Evolutionary conservation across 345 rosid genomes (phyloP).

Genomic region (Lenwebbia sp.): DNA sequence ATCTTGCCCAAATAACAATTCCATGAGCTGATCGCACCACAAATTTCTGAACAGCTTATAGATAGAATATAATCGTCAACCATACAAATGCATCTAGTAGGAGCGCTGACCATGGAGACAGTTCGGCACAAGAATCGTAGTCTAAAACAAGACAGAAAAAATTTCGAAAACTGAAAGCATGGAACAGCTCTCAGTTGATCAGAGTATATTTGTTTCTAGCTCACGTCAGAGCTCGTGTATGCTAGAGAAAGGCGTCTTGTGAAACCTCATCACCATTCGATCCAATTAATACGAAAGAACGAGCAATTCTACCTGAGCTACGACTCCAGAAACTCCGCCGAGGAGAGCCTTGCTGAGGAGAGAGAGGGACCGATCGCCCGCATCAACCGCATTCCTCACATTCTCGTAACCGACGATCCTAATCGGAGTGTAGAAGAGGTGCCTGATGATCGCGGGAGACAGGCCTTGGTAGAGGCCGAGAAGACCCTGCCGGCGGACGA

Average conservation of each 20-base stretch:
- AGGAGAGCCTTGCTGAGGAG: conserved; percentile 45
- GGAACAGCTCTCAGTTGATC: neutral
- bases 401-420: conserved; percentile 79
- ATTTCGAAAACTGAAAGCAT: neutral
- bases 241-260: neutral
- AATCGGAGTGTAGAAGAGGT: conserved; percentile 70
- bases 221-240: neutral
- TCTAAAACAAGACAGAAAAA: neutral
- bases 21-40: neutral
- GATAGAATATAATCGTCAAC: neutral
- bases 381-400: conserved; percentile 31
- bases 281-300: neutral
- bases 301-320: conserved; percentile 52
- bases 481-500: conserved; percentile 39
- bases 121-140: neutral
- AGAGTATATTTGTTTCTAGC: neutral
- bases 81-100: neutral
- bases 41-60: neutral
- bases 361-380: conserved; percentile 36
- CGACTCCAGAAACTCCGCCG: conserved; percentile 76
- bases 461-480: conserved; percentile 57
- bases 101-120: neutral
- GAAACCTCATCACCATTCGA: neutral
- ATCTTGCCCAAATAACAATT: neutral
- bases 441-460: conserved; percentile 69